Evolutionary conservation across 257 asterid species (phyloP), one percentile per base, ranked within the genome.

Genomic region (Salvia rosmarinus): DNA sequence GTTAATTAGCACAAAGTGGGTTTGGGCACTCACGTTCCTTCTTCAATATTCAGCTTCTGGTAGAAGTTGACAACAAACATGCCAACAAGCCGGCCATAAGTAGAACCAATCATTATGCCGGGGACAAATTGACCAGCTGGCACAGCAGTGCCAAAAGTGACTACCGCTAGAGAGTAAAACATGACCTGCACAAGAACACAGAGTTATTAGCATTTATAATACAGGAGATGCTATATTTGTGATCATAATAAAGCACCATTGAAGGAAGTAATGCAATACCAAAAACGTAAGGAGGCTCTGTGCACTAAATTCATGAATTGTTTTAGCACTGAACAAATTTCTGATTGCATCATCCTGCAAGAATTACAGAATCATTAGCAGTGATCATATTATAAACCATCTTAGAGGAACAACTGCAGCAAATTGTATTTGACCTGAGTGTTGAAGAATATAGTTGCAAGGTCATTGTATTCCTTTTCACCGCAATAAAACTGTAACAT

Each of bases 91-190:
- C 99, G 97, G 42, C 99, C 99, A 79, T 95, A 95, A 37, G 99
- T 89, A 72, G 99, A 89, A 46, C 99, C 99, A 66, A 91, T 95
- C 97, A 95, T 89, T 80, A 95, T 95, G 63, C 97, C 98, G 55
- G 99, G 99, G 60, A 95, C 92, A 81, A 95, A 95, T 72, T 89
- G 99, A 49, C 99, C 99, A 28, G 99, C 95, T 62, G 99, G 99
- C 71, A 91, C 98, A 68, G 98, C 93, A 67, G 97, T 84, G 54
- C 99, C 99, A 78, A 91, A 95, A 73, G 99, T 95, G 72, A 91
- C 75, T 67, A 95, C 98, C 16, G 99, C 99, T 73, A 95, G 86
- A 71, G 95, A 80, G 79, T 95, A 95, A 87, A 95, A 95, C 98
- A 95, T 91, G 68, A 88, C 96, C 96, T 94, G 77, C 72, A 60